Base-by-base conservation (phyloP, 2,329 filamentous ascomycete species). In the Aspergillus niger region DNA sequence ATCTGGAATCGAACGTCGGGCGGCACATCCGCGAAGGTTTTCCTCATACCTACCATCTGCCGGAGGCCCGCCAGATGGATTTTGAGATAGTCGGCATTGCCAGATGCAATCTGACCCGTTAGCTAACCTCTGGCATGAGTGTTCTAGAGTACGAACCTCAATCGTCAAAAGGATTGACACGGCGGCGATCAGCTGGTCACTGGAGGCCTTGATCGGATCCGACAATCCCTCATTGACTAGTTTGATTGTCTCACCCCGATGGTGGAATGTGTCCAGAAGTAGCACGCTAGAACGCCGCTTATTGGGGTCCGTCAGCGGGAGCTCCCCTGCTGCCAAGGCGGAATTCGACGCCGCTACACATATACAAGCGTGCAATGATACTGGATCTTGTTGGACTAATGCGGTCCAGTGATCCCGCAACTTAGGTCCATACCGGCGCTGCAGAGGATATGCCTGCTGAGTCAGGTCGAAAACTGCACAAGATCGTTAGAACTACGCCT, bases 161-260 rank as follows among this genome's bases (percentile, higher is more conserved):
- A 77, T 76, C 3, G 74, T 75, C 26, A 77, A 65, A n/a, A 77
- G 63, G 6, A 74, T 70, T 15, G 75, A 75, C 28, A 77, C 75
- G 0, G 75, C 74, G 17, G 74, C 74, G 57, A 77, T 77, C 51
- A 76, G 59, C 36, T 72, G 74, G 66, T 77, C 75, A 62, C 75
- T 77, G 8, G 74, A 67, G n/a, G 75, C 74, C 55, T 75, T 75
- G 36, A 70, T 65, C 32, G 72, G 73, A 55, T 75, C 72, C 15
- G 75, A 77, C 32, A 77, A 53, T 1, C 73, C 72, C 44, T 75
- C 71, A 48, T 77, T 77, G 52, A 77, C 75, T 43, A 77, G 63
- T 17, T 72, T 65, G 55, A 77, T 77, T 3, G 75, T 77, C 60
- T 77, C 74, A 10, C 75, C 75, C 7, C 75, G 71, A 49, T 76